Percentiles rank a stretch among this genome's conserved stretches.
These are phyloP conservation scores for Suillus alpinus DNA, from an alignment of 768 basidiomycete genomes.

Conservation along the genomic window DNA sequence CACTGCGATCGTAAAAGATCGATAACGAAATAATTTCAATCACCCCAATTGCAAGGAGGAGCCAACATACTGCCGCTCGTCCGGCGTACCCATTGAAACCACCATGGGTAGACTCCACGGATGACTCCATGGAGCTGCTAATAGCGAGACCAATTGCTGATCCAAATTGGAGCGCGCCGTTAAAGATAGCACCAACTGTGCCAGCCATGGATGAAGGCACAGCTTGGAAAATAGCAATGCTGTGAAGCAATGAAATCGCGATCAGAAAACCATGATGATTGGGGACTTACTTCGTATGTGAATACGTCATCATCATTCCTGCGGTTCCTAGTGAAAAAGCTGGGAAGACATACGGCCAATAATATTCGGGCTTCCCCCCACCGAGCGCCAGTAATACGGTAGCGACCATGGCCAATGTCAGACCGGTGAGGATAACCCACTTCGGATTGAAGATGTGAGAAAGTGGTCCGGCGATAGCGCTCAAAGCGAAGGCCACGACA, in stretches of 20 bases:
- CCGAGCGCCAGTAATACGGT: constrained; percentile 42
- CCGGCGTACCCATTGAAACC: constrained; percentile 34
- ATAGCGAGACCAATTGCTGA: constrained; percentile 50
- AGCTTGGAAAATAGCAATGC: constrained; percentile 49
- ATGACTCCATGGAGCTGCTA: constrained; percentile 47
- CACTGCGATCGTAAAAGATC: constrained; percentile 31
- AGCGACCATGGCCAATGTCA: constrained; percentile 35
- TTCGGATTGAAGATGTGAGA: constrained; percentile 38
- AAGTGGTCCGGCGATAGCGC: constrained; percentile 38
- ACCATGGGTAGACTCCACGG: constrained; percentile 34
- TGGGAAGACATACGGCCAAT: constrained; percentile 49
- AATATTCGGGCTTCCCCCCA: constrained; percentile 36
- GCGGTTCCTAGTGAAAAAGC: constrained; percentile 46
- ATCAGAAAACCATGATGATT: not conserved
- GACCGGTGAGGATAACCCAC: constrained; percentile 43
- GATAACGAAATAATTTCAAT: constrained; percentile 29
- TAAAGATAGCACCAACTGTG: constrained; percentile 56
- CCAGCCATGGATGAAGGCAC: constrained; percentile 47
- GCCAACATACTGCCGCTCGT: constrained; percentile 44
- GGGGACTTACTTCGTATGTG: constrained; percentile 44
- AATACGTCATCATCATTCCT: constrained; percentile 44
- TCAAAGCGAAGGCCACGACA: constrained; percentile 32
- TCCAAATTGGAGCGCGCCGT: constrained; percentile 50
- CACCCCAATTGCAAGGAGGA: constrained; percentile 38
- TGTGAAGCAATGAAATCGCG: constrained; percentile 14